Evolutionary conservation across 495 filamentous ascomycete genomes (phyloP), one percentile per base, ranked within the genome.

Genomic region (Penicillium cataractarum): DNA sequence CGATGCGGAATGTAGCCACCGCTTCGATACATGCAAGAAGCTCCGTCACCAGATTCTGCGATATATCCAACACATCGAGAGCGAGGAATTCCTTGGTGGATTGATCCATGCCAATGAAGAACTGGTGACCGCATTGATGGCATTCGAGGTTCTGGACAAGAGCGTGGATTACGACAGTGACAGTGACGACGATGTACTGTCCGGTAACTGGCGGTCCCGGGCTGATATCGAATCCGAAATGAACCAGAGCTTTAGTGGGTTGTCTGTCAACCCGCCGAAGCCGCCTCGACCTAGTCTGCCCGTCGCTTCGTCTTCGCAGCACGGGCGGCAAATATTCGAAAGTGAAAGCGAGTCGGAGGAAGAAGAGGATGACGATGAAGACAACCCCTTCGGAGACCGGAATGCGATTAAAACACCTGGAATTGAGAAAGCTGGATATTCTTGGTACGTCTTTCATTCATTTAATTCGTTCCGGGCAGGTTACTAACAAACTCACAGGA

Each of bases 161-260:
- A 97, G 95, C 62, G 89, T 97, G 60, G 93, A 97, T 62, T 92
- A 96, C 52, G 95, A 99, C 74, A 96, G 92, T 66, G 96, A 99
- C 71, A 97, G 92, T 54, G 96, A 98, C 27, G 77, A 82, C 22
- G 77, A 81, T 48, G 74, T 69, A 55, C 73, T 73, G 15, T 74
- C 75, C 37, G 70, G 64, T 19, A 78, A 71, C 61, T 76, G 75
- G 76, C 74, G 65, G 15, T 72, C 74, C 15, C 69, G 70, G 32
- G 49, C 65, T 15, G 64, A 69, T 32, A 49, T 71, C 10, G 71
- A 74, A 8, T 66, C 74, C 21, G 74, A 68, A 27, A 66, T 79
- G 40, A 63, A 72, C 15, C 66, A 80, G 24, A 68, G 69, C 19
- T 78, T 84, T 60, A 69, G 74, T 3, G 81, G 80, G 0, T 70